Conservation (phyloP, 2,329 filamentous ascomycete species). For the Aureobasidium sp. region DNA sequence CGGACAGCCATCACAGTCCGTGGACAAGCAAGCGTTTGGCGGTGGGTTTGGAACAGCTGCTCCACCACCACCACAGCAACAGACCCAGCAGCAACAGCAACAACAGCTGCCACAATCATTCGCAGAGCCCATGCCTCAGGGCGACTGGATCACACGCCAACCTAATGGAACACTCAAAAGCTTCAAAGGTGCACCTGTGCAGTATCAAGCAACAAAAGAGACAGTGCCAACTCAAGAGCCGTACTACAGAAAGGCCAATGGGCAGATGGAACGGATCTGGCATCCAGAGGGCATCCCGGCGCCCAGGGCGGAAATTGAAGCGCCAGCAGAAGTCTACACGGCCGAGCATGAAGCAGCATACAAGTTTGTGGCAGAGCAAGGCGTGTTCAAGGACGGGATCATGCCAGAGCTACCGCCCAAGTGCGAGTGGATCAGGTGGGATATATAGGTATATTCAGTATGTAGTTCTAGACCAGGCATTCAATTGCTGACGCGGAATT, state of each 20-base stretch:
- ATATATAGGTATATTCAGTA: conserved; percentile 48
- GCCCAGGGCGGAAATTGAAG: conserved; percentile 51
- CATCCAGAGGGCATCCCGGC: conserved; percentile 63
- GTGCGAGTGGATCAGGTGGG: conserved; percentile 65
- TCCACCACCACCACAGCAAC: conserved; percentile 1
- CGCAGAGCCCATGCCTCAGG: neutral
- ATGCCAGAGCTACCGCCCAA: conserved; percentile 75
- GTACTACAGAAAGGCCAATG: conserved; percentile 32
- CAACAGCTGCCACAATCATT: neutral
- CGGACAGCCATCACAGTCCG: conserved; percentile 15
- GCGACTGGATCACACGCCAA: conserved; percentile 7
- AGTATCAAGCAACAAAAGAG: neutral
- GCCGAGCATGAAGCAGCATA: conserved; percentile 57
- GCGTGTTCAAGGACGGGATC: conserved; percentile 60
- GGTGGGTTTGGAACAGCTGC: neutral
- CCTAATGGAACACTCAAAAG: neutral
- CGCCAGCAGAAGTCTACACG: conserved; percentile 51
- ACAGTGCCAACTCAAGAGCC: neutral
- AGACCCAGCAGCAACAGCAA: neutral
- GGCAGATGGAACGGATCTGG: conserved; percentile 59
- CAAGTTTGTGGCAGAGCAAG: conserved; percentile 55
- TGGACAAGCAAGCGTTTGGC: neutral
- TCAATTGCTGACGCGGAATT: neutral
- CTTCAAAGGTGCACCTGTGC: conserved; percentile 4
- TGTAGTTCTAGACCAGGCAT: neutral